Evolutionary conservation across 352 stramenopile species (phyloP), one percentile per base, ranked within the genome.

Genomic region (Phytophthora cajani): DNA sequence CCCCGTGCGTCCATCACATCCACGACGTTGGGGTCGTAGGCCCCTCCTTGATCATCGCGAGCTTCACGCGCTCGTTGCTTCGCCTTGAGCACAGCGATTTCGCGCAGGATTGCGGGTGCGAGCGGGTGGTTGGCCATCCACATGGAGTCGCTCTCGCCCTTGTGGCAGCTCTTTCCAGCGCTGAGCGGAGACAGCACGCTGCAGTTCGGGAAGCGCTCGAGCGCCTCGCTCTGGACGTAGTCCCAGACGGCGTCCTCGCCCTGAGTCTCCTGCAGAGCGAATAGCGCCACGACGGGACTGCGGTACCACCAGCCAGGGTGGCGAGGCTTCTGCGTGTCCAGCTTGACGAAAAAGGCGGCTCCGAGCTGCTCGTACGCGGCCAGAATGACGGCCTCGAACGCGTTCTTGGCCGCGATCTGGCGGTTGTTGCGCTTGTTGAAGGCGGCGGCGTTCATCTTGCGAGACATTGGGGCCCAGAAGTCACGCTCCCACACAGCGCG

Each of bases 241-340:
- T 65, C 11, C 65, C 75, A 70, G 47, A 80, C 79, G 5, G 77
- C 52, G 5, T 66, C 54, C 25, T 75, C 68, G 14, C 73, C 79
- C 8, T 80, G 67, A 23, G 73, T 33, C n/a, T 72, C 36, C 25
- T 75, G 59, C 7, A 75, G 57, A 4, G 74, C 62, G 2, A 75
- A 69, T 3, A 86, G 54, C 50, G 86, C 71, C 14, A 89, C 60
- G 38, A 84, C 72, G 17, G 64, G 53, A 2, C 58, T 23, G 10
- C 79, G 77, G 33, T 89, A 89, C 81, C 81, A 91, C 80, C 81
- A 91, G 6, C 83, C 79, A 25, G 75, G 71, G 33, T 91, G 77
- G n/a, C 30, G 55, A 11, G 59, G 55, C 14, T 57, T 65, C 58
- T 79, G 51, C 16, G 33, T 25, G 47, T 91, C 83, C 40, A 91